These are phyloP conservation scores for Achaetomiella virescens DNA, from an alignment of 495 filamentous ascomycete genomes.

Conservation along the genomic window DNA sequence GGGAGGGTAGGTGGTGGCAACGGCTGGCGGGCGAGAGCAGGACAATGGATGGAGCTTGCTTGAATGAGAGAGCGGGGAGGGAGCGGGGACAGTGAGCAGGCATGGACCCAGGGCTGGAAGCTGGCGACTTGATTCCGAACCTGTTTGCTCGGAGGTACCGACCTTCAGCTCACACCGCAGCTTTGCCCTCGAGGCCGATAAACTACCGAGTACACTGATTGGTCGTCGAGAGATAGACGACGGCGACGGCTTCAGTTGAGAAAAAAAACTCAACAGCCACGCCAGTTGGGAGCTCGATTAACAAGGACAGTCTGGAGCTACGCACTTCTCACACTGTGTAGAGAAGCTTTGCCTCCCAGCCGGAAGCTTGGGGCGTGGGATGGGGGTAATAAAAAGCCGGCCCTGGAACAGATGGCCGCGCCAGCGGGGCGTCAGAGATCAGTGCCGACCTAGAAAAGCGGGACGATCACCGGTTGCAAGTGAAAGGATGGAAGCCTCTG, in stretches of 20 bases:
- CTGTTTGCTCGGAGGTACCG: slow-evolving; percentile 3
- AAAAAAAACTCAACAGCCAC: too few species aligned
- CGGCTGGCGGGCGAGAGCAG: slow-evolving; percentile 15
- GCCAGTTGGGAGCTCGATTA: background rate
- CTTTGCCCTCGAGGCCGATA: background rate
- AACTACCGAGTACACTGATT: too few species aligned
- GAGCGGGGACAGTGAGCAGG: slow-evolving; percentile 21
- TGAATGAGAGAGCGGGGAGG: slow-evolving; percentile 31
- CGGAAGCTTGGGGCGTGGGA: background rate
- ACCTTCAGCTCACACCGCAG: background rate
- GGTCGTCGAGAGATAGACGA: too few species aligned
- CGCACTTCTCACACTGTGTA: background rate
- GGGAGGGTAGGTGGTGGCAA: slow-evolving; percentile 25
- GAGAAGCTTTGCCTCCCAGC: background rate
- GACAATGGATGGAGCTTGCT: slow-evolving; percentile 25
- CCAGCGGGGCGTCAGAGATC: background rate
- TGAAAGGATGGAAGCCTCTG: background rate
- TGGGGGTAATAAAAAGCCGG: background rate
- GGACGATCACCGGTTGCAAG: slow-evolving; percentile 1
- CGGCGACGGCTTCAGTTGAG: too few species aligned
- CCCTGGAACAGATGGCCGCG: background rate
- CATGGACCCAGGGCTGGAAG: background rate
- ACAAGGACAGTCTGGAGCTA: background rate
- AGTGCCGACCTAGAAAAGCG: background rate
- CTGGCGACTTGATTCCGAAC: slow-evolving; percentile 1